phyloP scores from a whole-genome alignment of 352 stramenopile species.

The Blastocystis sp. region DNA sequence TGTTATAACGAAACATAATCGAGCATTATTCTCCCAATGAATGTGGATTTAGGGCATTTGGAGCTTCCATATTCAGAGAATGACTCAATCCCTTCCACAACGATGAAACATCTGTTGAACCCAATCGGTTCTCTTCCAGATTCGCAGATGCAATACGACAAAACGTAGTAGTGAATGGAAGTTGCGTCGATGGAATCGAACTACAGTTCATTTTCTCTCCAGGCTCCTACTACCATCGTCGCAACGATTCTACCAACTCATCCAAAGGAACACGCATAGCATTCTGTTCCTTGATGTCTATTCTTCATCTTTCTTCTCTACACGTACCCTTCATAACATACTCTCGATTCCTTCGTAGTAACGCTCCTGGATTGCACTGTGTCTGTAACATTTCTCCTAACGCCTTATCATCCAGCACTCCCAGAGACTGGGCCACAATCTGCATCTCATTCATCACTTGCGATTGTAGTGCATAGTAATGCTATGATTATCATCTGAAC shows the following conservation, averaged over 20 bases:
- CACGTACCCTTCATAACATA: not conserved
- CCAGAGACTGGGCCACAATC: conserved; percentile 9
- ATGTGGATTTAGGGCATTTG: not conserved
- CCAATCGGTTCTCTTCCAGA: not conserved
- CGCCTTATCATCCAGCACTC: conserved; percentile 2
- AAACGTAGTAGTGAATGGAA: not conserved
- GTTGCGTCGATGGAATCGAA: not conserved
- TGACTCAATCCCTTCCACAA: not conserved
- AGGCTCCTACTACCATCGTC: not conserved
- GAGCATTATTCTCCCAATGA: not conserved
- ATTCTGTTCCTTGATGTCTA: conserved; percentile 26
- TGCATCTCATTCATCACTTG: conserved; percentile 53
- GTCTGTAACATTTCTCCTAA: not conserved
- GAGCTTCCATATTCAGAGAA: not conserved
- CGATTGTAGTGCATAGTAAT: conserved; percentile 22
- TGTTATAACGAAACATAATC: not conserved
- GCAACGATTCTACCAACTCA: not conserved
- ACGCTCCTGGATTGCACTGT: not conserved
- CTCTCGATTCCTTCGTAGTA: not conserved
- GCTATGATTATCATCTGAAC: not conserved
- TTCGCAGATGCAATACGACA: not conserved
- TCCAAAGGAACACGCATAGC: not conserved
- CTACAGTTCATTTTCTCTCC: not conserved
- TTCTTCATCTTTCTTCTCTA: not conserved
- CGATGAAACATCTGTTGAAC: not conserved